Percentiles rank a stretch among this genome's conserved stretches.
These are phyloP conservation scores for Antrodiella citrinella DNA, from an alignment of 768 basidiomycete genomes.

Conservation along the genomic window DNA sequence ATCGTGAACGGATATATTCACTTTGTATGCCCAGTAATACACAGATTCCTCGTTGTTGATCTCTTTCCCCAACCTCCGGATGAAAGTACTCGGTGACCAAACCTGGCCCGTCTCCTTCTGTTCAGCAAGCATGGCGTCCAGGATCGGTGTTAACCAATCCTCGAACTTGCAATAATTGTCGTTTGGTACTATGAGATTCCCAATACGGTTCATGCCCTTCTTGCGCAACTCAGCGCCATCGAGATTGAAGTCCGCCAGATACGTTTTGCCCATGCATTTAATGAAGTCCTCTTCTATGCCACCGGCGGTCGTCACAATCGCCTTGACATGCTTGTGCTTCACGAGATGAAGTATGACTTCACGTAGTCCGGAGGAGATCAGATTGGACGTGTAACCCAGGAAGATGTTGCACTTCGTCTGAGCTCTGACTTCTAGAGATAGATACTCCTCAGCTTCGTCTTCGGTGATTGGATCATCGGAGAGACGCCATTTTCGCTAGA, in stretches of 20 bases:
- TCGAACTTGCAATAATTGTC: conserved; percentile 99
- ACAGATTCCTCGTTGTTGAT: conserved; percentile 96
- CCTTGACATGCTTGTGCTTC: conserved; percentile 84
- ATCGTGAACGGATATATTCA: conserved; percentile 35
- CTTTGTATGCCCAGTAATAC: conserved; percentile 99
- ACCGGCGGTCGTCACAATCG: conserved; percentile 93
- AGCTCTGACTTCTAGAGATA: conserved; percentile 50
- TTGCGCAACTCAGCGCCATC: conserved; percentile 83
- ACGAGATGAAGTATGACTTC: conserved; percentile 90
- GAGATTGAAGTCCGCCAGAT: conserved; percentile 86
- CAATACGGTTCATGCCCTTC: conserved; percentile 94
- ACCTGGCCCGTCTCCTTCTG: conserved; percentile 61
- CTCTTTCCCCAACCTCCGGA: conserved; percentile 89
- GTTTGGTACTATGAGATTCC: conserved; percentile 93
- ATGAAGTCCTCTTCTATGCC: conserved; percentile 99
- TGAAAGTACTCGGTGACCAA: conserved; percentile 95
- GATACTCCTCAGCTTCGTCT: conserved; percentile 64
- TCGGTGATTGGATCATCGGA: conserved; percentile 72
- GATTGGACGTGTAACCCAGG: conserved; percentile 96
- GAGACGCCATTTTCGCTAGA: conserved; percentile 79
- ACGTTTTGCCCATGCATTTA: conserved; percentile 96
- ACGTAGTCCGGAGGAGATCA: conserved; percentile 94
- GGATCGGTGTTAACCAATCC: conserved; percentile 95
- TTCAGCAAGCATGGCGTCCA: conserved; percentile 84
- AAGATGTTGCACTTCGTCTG: conserved; percentile 81